Evolutionary conservation across 169 alveolate species (phyloP), one percentile per base, ranked within the genome.

Genomic region (Cryptosporidium baileyi): DNA sequence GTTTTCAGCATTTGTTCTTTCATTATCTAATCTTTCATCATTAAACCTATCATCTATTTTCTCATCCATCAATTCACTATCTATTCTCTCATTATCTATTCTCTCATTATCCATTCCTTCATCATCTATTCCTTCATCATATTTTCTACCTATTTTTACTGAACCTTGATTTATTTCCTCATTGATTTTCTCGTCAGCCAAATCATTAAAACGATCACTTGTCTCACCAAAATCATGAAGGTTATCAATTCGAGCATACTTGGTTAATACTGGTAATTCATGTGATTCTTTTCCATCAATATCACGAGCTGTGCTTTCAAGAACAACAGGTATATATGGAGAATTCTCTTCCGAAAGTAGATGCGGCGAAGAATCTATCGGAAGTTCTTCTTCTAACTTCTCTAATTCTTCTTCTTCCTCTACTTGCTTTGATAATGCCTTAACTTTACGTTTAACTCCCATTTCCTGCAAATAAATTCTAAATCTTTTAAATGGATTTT

Each of bases 401-500:
- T 41, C 67, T 5, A 74, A 41, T 19, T 54, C 54, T 19, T 54
- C 57, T 36, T 54, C 85, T 1, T 74, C 85, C 3, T 22, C 41
- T 36, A 4, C 44, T 4, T 52, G 40, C 24, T 57, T 51, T 15
- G 28, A 28, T 19, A 57, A 1, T 40, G 41, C 17, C 13, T 19
- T 8, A 19, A 74, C 22, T 1, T 52, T 40, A 0, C 32, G 34
- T 19, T 74, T 74, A 19, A 57, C 43, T 0, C 38, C 36, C 24
- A 28, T 24, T 17, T 51, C 85, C 19, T 51, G 32, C 11, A 74
- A 24, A 22, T 28, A 54, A 6, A 17, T 52, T 32, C 67, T 51
- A 22, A 74, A 15, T 57, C 54, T 74, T 43, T 34, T 52, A 38
- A 74, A 54, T 34, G 85, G 85, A 74, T 74, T 74, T 54, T n/a